Evolutionary conservation across 345 rosid species (phyloP).

Genomic region (Eutrema japonicum): DNA sequence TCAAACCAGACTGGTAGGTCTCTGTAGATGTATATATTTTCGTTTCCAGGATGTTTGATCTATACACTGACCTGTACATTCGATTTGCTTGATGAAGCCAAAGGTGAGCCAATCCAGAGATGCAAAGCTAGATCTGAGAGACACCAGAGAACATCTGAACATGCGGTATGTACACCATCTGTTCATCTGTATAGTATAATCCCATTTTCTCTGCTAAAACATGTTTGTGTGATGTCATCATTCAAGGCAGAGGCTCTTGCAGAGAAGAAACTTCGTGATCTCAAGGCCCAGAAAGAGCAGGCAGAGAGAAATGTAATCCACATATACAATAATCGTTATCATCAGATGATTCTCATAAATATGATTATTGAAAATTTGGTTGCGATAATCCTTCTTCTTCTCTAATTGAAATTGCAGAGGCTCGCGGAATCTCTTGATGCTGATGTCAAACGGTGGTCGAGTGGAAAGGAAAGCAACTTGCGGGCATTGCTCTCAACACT

Average conservation of each 20-base stretch:
- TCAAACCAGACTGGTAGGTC: constrained; percentile 55
- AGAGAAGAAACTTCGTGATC: constrained; percentile 90
- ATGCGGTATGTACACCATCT: constrained; percentile 60
- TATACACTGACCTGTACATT: constrained; percentile 28
- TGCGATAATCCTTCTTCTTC: constrained; percentile 24
- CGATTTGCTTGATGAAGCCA: constrained; percentile 48
- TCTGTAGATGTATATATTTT: neutral
- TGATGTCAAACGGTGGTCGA: constrained; percentile 93
- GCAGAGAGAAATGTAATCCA: constrained; percentile 82
- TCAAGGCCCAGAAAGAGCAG: constrained; percentile 83
- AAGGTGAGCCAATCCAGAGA: constrained; percentile 67
- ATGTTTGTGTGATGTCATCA: constrained; percentile 24
- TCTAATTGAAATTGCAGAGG: constrained; percentile 58
- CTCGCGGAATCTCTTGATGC: constrained; percentile 78
- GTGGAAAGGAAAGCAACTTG: constrained; percentile 84
- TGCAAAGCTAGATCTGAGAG: constrained; percentile 71
- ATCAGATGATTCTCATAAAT: constrained; percentile 2
- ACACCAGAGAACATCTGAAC: constrained; percentile 80
- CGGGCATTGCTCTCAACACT: constrained; percentile 92
- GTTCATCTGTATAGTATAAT: constrained; percentile 17
- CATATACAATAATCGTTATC: constrained; percentile 26
- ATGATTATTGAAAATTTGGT: constrained; percentile 11
- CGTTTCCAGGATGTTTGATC: constrained; percentile 24
- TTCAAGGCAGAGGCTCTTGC: constrained; percentile 94
- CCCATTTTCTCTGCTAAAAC: constrained; percentile 29